Conservation (phyloP, 2,329 filamentous ascomycete genomes). For the Fusarium mangiferae region DNA sequence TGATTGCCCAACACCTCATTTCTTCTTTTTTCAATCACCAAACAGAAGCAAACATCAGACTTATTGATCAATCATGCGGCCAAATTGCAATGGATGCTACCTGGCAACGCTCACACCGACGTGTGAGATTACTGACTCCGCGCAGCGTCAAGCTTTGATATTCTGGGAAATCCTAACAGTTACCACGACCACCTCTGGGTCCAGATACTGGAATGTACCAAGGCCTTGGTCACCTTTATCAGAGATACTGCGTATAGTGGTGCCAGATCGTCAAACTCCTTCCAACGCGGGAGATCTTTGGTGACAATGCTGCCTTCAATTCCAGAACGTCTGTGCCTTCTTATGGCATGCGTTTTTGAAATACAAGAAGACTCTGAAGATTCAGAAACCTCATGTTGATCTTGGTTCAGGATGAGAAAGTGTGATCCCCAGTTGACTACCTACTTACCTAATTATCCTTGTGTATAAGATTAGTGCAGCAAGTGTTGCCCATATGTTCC, state of each 20-base stretch:
- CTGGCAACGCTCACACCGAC: not conserved
- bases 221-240: not conserved
- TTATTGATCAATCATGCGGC: rapidly evolving
- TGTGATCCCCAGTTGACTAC: not conserved
- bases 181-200: not conserved
- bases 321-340: not conserved
- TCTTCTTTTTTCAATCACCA: not conserved
- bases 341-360: too few species aligned
- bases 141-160: not conserved
- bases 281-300: not conserved
- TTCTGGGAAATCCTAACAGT: not conserved
- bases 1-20: not conserved
- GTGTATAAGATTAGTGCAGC: not conserved
- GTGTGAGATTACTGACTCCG: not conserved
- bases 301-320: not conserved
- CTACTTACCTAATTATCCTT: not conserved
- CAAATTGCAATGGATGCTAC: too few species aligned
- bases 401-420: not conserved
- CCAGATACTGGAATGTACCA: not conserved
- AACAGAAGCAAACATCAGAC: not conserved
- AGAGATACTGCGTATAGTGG: not conserved
- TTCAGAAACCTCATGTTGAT: not conserved
- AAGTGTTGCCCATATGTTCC: not conserved
- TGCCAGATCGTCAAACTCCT: not conserved
- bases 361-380: not conserved